Base-by-base conservation (phyloP, 441 rosid species). In the Isatis lusitanica region DNA sequence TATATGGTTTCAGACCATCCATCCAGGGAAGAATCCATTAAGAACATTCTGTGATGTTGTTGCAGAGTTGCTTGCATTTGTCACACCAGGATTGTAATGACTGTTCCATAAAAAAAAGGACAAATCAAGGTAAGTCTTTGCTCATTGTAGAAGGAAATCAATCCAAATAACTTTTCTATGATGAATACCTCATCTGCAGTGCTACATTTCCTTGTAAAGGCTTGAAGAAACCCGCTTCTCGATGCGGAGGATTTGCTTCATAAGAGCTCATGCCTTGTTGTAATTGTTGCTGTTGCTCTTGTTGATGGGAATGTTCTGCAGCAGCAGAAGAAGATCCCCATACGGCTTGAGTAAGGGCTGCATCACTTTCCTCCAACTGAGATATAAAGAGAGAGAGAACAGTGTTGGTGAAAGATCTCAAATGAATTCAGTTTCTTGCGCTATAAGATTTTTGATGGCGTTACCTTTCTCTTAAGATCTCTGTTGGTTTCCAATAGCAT, bases 301-400 rank as follows among this genome's bases (percentile, higher is more conserved):
- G 73, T 39, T 74, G 68, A 7, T 74, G 69, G 40, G 74, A 62
- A 56, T 70, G 79, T 63, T 71, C 73, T 51, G 59, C 67, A 9
- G 33, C 61, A 58, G 72, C 70, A 56, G 72, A 72, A 57, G 73
- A 52, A 80, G 78, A 26, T 79, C 84, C 62, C 77, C 81, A 72
- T 64, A 79, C 79, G 30, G 86, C 56, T 31, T 71, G 58, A 53
- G 63, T 61, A 38, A 78, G 71, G 4, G 64, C 74, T 21, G 69
- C 74, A 35, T 79, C 72, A 0, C 79, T 78, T 63, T 83, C 91
- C 67, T 85, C 89, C 81, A 87, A 53, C 94, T 91, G 80, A 66
- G 47, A n/a, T 18, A 62, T 28, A 48, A 16, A 35, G 24, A 40
- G 52, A 40, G 52, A 67, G 16, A 46, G 31, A 56, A 40, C 6